These are phyloP conservation scores for Debaryomyces maramus DNA, from an alignment of 805 yeast genomes.

Conservation along the genomic window DNA sequence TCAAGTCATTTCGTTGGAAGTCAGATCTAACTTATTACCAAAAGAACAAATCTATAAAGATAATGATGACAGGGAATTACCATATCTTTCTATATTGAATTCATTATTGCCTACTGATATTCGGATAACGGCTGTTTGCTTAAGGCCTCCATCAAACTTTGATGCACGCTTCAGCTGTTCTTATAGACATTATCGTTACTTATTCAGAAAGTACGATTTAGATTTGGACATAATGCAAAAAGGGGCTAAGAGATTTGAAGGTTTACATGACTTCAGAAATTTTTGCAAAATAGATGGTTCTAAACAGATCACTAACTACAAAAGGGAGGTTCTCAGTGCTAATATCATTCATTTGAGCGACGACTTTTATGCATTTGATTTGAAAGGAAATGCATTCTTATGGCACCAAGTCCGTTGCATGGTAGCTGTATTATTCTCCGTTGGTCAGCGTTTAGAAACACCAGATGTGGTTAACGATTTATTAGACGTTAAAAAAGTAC, in stretches of 20 bases:
- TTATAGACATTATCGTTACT: slow-evolving; percentile 82
- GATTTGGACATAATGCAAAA: slow-evolving; percentile 65
- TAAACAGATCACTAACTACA: slow-evolving; percentile 81
- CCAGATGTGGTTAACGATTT: slow-evolving; percentile 59
- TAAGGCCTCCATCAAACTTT: slow-evolving; percentile 79
- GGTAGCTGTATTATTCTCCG: slow-evolving; percentile 77
- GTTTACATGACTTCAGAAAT: slow-evolving; percentile 88
- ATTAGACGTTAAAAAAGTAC: slow-evolving; percentile 54
- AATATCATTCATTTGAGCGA: slow-evolving; percentile 43
- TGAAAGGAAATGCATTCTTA: slow-evolving; percentile 84
- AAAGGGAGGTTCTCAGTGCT: slow-evolving; percentile 59
- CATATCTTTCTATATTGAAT: slow-evolving; percentile 74
- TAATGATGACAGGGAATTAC: slow-evolving; percentile 68
- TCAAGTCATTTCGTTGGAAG: slow-evolving; percentile 80
- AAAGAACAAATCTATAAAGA: slow-evolving; percentile 61
- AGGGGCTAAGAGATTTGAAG: slow-evolving; percentile 65
- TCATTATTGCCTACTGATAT: slow-evolving; percentile 79
- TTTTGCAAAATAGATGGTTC: slow-evolving; percentile 94
- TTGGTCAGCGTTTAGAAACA: slow-evolving; percentile 75
- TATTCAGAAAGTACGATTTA: slow-evolving; percentile 58
- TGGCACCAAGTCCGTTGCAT: slow-evolving; percentile 99
- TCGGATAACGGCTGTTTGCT: slow-evolving; percentile 73
- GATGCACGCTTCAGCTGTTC: slow-evolving; percentile 92
- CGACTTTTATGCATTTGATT: slow-evolving; percentile 65
- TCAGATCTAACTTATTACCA: slow-evolving; percentile 63